Evolutionary conservation across 2,329 filamentous ascomycete species (phyloP), one percentile per base, ranked within the genome.

Genomic region (Neofusicoccum ribis): DNA sequence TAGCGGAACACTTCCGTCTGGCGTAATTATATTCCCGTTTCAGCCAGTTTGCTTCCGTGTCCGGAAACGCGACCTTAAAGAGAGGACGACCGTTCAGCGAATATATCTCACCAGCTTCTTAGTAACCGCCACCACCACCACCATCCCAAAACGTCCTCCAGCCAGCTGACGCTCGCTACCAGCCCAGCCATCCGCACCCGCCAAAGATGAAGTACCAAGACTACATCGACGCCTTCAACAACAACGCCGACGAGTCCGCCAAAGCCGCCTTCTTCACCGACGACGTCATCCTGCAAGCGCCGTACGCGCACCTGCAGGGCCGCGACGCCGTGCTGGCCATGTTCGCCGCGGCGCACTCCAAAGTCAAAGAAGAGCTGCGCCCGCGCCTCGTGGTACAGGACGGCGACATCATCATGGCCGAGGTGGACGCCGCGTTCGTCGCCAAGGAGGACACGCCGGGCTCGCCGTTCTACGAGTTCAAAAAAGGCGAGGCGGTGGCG

Each of bases 201-300:
- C 43, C 43, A n/a, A 46, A 49, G 27, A 54, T 54, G 50, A 15
- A 36, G n/a, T 39, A 54, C n/a, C 34, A 54, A 54, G 50, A 39
- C 50, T 54, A 54, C 17, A 54, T 54, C 34, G 50, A 39, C 9
- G 34, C 50, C 17, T 54, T 54, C 50, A 54, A 54, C 50, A 37
- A 27, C 50, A 23, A 17, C 9, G 36, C 50, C n/a, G 50, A 39
- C 50, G 3, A 11, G 5, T 9, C 15, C 36, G 34, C 34, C 17
- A 39, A 54, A 54, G 50, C 50, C 9, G 8, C 9, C 9, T 54
- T 54, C 34, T 54, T 54, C 36, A 54, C 50, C 11, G 34, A 41
- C 14, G 50, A 54, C n/a, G 50, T 54, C n/a, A 52, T 37, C 31
- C 50, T 52, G 6, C 12, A 52, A 37, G 50, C 50, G 8, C 50